These are phyloP conservation scores for Collybia mongolica DNA, from an alignment of 768 basidiomycete species.

Conservation along the genomic window DNA sequence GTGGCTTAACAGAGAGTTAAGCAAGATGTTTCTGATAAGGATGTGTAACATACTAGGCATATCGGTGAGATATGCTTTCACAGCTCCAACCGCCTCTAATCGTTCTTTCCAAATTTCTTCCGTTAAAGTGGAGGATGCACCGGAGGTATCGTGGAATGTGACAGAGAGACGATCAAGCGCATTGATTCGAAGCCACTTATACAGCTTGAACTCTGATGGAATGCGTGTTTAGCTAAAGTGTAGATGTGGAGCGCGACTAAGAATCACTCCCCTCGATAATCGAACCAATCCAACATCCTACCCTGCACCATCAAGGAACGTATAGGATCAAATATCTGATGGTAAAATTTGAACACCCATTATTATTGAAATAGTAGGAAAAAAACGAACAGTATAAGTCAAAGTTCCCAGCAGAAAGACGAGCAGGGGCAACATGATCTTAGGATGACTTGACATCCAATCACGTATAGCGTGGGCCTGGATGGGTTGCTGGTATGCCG, in stretches of 20 bases:
- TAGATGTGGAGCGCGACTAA: background rate
- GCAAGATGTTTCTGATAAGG: background rate
- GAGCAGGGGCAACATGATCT: conserved; percentile 74
- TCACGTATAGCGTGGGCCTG: conserved; percentile 65
- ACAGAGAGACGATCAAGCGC: conserved; percentile 48
- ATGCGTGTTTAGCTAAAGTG: background rate
- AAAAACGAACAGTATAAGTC: conserved; percentile 72
- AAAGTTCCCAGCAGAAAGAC: conserved; percentile 89
- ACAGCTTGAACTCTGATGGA: conserved; percentile 60
- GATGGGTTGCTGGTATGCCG: conserved; percentile 62
- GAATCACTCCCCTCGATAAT: conserved; percentile 64
- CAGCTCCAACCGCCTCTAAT: conserved; percentile 64
- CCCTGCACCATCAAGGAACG: conserved; percentile 80
- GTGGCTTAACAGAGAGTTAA: conserved; percentile 44
- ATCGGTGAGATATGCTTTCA: conserved; percentile 76
- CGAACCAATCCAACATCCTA: conserved; percentile 83
- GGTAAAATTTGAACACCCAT: background rate
- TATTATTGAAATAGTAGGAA: background rate
- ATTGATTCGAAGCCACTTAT: conserved; percentile 72
- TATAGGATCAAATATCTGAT: conserved; percentile 89
- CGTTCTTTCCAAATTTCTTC: conserved; percentile 83
- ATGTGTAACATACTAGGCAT: conserved; percentile 55
- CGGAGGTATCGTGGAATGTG: conserved; percentile 24
- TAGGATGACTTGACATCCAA: conserved; percentile 87
- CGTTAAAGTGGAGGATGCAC: conserved; percentile 16